phyloP scores from a whole-genome alignment of 306 rosid genomes.

The Morella rubra region DNA sequence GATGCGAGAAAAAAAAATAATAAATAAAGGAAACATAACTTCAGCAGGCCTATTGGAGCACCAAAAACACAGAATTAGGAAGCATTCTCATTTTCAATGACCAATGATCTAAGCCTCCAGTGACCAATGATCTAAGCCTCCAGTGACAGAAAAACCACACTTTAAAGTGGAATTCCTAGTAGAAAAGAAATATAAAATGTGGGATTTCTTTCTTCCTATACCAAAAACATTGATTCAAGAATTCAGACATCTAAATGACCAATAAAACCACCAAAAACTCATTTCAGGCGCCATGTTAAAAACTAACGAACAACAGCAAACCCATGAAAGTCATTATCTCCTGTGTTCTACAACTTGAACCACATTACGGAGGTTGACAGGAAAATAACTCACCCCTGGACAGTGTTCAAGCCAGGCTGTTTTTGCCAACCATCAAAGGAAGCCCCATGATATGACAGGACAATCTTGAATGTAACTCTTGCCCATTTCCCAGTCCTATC shows the following conservation, averaged over 20 bases:
- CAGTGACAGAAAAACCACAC: neutral
- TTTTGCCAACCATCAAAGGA: conserved; percentile 98
- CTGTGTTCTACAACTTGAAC: neutral
- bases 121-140: neutral
- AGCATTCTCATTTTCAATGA: neutral
- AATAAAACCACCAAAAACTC: conserved; percentile 11
- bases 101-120: neutral
- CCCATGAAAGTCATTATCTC: too few species aligned
- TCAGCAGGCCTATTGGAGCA: neutral
- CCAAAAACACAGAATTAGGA: neutral
- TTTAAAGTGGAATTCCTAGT: neutral
- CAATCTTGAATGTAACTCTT: conserved; percentile 67
- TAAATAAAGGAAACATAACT: neutral
- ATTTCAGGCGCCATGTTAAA: conserved; percentile 1
- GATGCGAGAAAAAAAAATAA: neutral
- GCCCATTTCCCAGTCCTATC: conserved; percentile 84
- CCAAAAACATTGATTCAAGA: neutral
- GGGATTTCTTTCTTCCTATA: neutral
- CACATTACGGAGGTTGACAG: conserved; percentile 10
- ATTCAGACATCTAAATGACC: neutral
- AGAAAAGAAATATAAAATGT: neutral
- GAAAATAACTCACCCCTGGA: conserved; percentile 64
- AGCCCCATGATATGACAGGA: conserved; percentile 72
- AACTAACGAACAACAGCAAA: neutral
- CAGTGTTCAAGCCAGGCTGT: conserved; percentile 85